Evolutionary conservation across 306 rosid species (phyloP).

Genomic region (Vicia faba): DNA sequence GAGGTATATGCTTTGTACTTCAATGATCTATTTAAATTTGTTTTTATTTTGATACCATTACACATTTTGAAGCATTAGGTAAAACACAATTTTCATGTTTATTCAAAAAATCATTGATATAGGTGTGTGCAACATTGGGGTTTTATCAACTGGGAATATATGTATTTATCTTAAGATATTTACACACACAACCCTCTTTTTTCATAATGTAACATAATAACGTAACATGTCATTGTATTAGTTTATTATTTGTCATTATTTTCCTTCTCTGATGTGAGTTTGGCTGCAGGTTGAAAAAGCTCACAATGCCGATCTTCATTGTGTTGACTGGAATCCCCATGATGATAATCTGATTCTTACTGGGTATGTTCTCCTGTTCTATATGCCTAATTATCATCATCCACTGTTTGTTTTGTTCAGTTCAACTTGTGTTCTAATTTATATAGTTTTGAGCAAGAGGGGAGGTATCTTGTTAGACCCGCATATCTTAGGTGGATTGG

Average conservation of each 20-base stretch:
- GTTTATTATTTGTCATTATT: constrained; percentile 6
- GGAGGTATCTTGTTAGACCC: neutral
- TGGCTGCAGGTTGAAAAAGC: constrained; percentile 87
- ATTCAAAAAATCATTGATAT: neutral
- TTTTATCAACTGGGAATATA: neutral
- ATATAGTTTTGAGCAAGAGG: neutral
- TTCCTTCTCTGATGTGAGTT: constrained; percentile 8
- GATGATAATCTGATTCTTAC: constrained; percentile 85
- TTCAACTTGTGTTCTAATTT: neutral
- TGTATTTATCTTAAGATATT: constrained; percentile 18
- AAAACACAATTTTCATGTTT: neutral
- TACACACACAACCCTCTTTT: neutral
- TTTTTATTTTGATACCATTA: constrained; percentile 2
- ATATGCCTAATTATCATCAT: constrained; percentile 18
- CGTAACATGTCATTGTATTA: neutral
- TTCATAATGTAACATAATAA: neutral
- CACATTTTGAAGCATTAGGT: neutral
- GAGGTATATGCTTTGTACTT: constrained; percentile 23
- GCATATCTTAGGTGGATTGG: neutral
- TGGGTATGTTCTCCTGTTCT: constrained; percentile 57
- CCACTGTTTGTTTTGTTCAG: neutral
- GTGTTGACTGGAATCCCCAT: constrained; percentile 99
- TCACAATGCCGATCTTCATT: constrained; percentile 95
- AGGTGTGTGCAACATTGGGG: constrained; percentile 5
- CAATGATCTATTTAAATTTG: neutral